Base-by-base conservation (phyloP, 2,329 filamentous ascomycete genomes). In the Aureobasidium leucospermi region DNA sequence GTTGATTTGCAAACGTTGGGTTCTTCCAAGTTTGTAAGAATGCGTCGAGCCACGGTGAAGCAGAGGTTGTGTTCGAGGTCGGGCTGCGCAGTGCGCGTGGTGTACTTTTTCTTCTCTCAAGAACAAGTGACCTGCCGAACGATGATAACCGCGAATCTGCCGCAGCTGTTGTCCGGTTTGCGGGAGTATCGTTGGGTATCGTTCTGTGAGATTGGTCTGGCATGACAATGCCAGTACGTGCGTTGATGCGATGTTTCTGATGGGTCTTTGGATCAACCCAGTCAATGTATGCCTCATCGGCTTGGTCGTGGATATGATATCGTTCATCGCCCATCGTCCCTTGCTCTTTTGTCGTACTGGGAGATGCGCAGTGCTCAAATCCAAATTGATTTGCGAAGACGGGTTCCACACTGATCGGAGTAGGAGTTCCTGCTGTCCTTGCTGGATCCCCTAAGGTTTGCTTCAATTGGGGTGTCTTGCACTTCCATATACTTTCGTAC, bases 11-110 rank as follows among this genome's bases (percentile, higher is more conserved):
- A 69, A 95, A 96, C 0, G 89, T 76, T 0, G 90, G 89, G 61
- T 92, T 96, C 8, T 87, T 73, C 89, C 90, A 96, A 8, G 76
- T 77, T 38, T 78, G 70, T 90, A 71, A 6, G 93, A 66, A 6
- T 78, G 74, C 8, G 79, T 75, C 2, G 91, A 73, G 42, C 87
- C 87, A 90, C 9, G 51, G 51, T 8, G 43, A 52, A 11, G 39
- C 7, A 10, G 39, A 11, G 1, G 16, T n/a, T 10, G 38, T 11
- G 16, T 19, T 29, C 11, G 49, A 31, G 9, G 10, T 8, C 6
- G 11, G 6, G 28, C 45, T 31, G 13, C 9, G 29, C n/a, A 31
- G 48, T n/a, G 7, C 23, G 7, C n/a, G 16, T 9, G 29, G 7
- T 4, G n/a, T 19, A 13, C 16, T 19, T 3, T 46, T 19, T 31